These are phyloP conservation scores for Dioscorea alata DNA, from an alignment of 106 monocot species.

Conservation along the genomic window DNA sequence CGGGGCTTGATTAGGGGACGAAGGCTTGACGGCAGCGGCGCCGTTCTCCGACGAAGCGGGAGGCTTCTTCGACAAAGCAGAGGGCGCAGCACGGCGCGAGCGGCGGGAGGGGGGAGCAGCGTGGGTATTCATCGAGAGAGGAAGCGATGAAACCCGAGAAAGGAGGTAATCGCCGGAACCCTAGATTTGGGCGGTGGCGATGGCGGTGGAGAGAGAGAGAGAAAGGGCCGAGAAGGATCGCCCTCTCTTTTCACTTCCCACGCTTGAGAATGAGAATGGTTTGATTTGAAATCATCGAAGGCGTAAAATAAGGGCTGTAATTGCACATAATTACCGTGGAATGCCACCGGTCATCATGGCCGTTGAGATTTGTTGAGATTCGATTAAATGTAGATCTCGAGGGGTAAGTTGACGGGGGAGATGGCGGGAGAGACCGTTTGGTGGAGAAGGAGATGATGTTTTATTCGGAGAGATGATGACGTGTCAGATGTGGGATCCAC, in stretches of 20 bases:
- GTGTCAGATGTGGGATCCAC: no score
- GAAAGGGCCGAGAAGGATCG: background rate
- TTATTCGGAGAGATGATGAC: no score
- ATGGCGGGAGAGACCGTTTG: no score
- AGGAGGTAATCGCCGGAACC: no score
- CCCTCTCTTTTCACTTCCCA: background rate
- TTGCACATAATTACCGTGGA: background rate
- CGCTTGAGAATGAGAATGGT: background rate
- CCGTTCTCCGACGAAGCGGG: conserved; percentile 25
- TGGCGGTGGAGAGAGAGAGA: background rate
- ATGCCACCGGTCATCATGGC: no score
- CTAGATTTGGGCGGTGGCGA: background rate
- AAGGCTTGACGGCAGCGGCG: conserved; percentile 32
- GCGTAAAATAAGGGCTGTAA: background rate
- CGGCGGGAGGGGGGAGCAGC: conserved; percentile 27
- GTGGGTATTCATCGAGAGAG: conserved; percentile 33
- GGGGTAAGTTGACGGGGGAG: no score
- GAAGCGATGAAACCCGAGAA: no score
- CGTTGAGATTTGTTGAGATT: no score
- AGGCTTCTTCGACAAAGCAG: conserved; percentile 27
- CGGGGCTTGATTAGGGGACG: conserved; percentile 52
- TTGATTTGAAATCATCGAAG: background rate
- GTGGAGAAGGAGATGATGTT: no score
- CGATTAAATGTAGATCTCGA: no score
- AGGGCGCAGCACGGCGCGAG: conserved; percentile 22